Base-by-base conservation (phyloP, 108 stramenopile genomes). In the Cyclotella cryptica region DNA sequence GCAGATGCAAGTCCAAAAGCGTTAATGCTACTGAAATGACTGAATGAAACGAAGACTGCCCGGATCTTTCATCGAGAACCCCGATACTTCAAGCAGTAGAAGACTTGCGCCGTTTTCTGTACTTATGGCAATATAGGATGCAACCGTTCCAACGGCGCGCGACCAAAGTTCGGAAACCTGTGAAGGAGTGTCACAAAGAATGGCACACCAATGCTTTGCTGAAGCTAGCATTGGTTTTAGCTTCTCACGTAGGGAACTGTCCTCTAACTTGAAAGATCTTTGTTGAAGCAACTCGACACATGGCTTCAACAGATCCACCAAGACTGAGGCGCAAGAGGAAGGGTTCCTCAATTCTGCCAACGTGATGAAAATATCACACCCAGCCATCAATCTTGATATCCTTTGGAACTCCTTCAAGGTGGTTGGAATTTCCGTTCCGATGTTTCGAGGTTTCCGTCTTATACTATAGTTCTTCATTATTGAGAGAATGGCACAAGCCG, bases 161-260 rank as follows among this genome's bases (percentile, higher is more conserved):
- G 73, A 85, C 86, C 86, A 87, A 3, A 79, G 19, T 22, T 77
- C 61, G 17, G 80, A 71, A 27, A 72, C 63, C 24, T 79, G 15
- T 3, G 71, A 65, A 27, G 77, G 54, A 58, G 49, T 52, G 27
- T 76, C 80, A 52, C 78, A 63, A 10, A 84, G 35, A 47, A 80
- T 55, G 9, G 79, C 52, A 30, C 78, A 76, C 78, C 83, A 79
- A n/a, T 75, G 73, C 53, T 69, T 79, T 46, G 78, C 79, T 2
- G 24, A 70, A 2, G 77, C 74, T 27, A 84, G 60, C 28, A 76
- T 41, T 17, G 78, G 46, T 49, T 68, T 80, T 8, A 80, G 63
- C 58, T 69, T 59, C 19, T 66, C 51, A 2, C 62, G 58, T 10
- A 70, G 44, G 21, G 77, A 71, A 24, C 75, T 27, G 28, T 84